Base-by-base conservation (phyloP, 176 grass and related monocot species). In the Eleusine indica region DNA sequence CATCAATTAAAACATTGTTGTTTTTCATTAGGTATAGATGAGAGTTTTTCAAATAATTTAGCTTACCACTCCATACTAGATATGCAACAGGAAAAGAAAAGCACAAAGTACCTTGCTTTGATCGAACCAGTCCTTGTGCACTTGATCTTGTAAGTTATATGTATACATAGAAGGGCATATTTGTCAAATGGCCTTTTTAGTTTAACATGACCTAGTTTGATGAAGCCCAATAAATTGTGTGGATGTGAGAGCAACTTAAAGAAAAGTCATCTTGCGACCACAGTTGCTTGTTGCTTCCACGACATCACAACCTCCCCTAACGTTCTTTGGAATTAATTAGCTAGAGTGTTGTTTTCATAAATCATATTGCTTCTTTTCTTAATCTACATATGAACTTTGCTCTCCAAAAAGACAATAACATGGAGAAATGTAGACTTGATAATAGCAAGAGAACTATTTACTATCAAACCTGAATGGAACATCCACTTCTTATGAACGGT, bases 271-370 rank as follows among this genome's bases (percentile, higher is more conserved):
- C 25, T 9, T 57, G 48, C n/a, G 15, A 49, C 16, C 21, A 17
- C 17, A 71, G 10, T 71, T 44, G 68, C 43, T 78, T 85, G 73
- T 78, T 85, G 73, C 83, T 85, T 85, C 18, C 66, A 78, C 74
- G 66, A 61, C 39, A 58, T 13, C 3, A 38, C 40, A 78, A 62
- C 66, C 43, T 17, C 13, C 37, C 19, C 16, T 47, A 11, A 47
- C 37, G 21, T 48, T 78, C 17, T 70, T 78, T 48, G 30, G 41
- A 63, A 44, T 44, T 63, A 14, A 40, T 44, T 77, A 63, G 37
- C 38, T 14, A 22, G 21, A 77, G 11, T 28, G 35, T 4, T 41
- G 44, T 47, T 10, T 11, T 47, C 44, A 17, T 42, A 22, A 41
- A 76, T 39, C 21, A 40, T 38, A 47, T 10, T 12, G 44, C 44